Evolutionary conservation across 441 rosid species (phyloP).

Genomic region (Breynia disticha): DNA sequence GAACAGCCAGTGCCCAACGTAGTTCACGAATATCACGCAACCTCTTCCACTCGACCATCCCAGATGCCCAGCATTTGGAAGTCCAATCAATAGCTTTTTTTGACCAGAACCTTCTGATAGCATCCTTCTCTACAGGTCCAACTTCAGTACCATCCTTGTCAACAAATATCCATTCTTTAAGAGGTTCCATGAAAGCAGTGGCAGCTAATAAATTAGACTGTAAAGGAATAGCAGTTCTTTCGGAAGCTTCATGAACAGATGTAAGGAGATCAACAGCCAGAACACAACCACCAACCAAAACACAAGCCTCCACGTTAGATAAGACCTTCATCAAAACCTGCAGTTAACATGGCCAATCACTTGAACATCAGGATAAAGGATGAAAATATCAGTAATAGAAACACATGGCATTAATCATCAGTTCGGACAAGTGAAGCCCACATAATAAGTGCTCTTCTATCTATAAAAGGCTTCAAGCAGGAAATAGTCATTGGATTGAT

Average conservation of each 20-base stretch:
- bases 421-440: no score
- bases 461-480: no score
- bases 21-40: constrained; percentile 98
- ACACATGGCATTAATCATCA: no score
- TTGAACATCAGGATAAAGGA: no score
- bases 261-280: constrained; percentile 97
- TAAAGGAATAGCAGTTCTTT: constrained; percentile 93
- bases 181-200: constrained; percentile 98
- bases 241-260: constrained; percentile 90
- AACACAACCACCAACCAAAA: constrained; percentile 95
- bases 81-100: constrained; percentile 90
- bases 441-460: no score
- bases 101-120: constrained; percentile 92
- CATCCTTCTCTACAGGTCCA: constrained; percentile 98
- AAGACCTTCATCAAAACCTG: constrained; percentile 96
- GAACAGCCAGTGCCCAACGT: constrained; percentile 90
- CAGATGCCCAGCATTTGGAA: constrained; percentile 91
- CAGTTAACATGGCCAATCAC: constrained; percentile 6
- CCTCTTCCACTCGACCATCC: constrained; percentile 96
- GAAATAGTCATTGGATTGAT: no score
- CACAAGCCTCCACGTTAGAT: constrained; percentile 89
- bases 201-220: constrained; percentile 98
- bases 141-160: constrained; percentile 71
- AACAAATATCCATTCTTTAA: constrained; percentile 94
- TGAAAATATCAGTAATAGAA: no score